phyloP scores from a whole-genome alignment of 257 asterid genomes.

The Parsonsia alboflavescens region DNA sequence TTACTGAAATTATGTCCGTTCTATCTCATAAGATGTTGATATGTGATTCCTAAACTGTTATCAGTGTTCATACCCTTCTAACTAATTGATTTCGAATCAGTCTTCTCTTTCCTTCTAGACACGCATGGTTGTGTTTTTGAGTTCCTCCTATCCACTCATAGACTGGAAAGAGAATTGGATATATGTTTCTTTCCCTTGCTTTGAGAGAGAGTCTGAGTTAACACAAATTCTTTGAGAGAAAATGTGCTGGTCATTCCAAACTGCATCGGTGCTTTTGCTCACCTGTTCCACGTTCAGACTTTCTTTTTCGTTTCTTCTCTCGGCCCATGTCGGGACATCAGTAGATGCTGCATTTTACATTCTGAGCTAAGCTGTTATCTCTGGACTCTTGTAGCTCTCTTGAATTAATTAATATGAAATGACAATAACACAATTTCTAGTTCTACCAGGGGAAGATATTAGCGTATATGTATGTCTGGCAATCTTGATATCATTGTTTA shows the following conservation, averaged over 20 bases:
- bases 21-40: neutral
- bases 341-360: neutral
- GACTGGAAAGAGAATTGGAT: neutral
- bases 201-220: neutral
- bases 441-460: conserved; percentile 81
- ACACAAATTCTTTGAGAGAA: neutral
- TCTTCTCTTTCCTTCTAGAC: neutral
- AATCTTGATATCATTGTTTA: conserved; percentile 59
- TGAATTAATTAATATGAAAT: neutral
- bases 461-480: conserved; percentile 81
- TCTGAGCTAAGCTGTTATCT: neutral
- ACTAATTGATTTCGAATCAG: neutral
- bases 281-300: neutral
- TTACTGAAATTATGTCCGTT: neutral
- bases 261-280: neutral
- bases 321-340: neutral
- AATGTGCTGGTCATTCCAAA: neutral
- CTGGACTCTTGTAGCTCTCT: neutral
- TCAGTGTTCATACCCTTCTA: neutral
- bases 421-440: conserved; percentile 3
- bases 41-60: neutral
- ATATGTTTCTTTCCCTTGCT: neutral
- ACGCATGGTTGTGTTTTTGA: neutral
- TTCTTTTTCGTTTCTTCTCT: neutral
- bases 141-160: neutral